Evolutionary conservation across 1,139 yeast genomes (phyloP).

Genomic region (Spencermartinsiella ligniputridi): DNA sequence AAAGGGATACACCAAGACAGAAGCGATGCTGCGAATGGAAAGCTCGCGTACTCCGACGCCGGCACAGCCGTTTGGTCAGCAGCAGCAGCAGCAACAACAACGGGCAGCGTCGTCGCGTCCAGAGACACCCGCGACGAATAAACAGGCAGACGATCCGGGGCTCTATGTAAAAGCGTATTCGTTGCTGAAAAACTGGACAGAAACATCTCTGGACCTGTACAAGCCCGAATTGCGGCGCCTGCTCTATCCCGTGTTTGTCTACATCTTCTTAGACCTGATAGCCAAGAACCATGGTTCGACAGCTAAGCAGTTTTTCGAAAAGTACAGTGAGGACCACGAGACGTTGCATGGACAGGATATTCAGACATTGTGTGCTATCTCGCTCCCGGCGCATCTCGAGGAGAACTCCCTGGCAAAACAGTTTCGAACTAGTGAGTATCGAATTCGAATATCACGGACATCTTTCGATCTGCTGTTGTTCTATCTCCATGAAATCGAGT

Average conservation of each 20-base stretch:
- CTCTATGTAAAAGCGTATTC: conserved; percentile 74
- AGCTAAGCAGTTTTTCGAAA: conserved; percentile 73
- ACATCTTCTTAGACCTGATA: conserved; percentile 76
- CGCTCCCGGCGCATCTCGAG: conserved; percentile 72
- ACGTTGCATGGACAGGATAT: conserved; percentile 78
- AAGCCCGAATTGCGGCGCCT: conserved; percentile 82
- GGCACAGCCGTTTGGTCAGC: conserved; percentile 26
- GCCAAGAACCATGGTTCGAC: conserved; percentile 53
- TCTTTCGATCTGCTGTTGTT: conserved; percentile 78
- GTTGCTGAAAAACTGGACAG: conserved; percentile 83
- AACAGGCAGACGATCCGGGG: conserved; percentile 28
- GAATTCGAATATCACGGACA: conserved; percentile 74
- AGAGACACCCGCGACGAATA: conserved; percentile 6
- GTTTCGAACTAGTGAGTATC: conserved; percentile 68
- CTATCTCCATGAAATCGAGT: conserved; percentile 88
- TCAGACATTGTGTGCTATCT: conserved; percentile 63
- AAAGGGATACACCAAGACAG: conserved; percentile 92
- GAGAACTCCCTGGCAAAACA: conserved; percentile 80
- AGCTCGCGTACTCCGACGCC: conserved; percentile 68
- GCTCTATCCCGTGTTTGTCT: conserved; percentile 86
- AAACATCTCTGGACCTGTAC: conserved; percentile 84
- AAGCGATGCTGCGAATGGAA: conserved; percentile 88
- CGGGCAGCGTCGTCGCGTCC: conserved; percentile 10
- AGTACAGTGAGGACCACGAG: conserved; percentile 67
- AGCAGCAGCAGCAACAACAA: conserved; percentile 18